phyloP scores from a whole-genome alignment of 768 basidiomycete species.

The Lepiota brunneoincarnata region DNA sequence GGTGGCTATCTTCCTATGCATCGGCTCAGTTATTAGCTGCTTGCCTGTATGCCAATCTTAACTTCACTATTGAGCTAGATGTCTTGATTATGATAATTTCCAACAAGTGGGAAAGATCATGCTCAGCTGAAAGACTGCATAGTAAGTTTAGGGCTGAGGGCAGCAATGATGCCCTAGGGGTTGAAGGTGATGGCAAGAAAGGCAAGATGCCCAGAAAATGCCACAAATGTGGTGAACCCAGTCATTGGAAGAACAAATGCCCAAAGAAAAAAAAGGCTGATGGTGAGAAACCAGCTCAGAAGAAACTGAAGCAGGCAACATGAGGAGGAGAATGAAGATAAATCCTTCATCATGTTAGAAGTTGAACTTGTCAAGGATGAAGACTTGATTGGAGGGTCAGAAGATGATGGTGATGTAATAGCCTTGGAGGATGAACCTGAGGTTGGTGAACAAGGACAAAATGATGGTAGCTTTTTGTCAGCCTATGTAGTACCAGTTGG shows the following conservation, averaged over 20 bases:
- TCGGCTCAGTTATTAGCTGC: constrained; percentile 22
- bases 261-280: constrained; percentile 11
- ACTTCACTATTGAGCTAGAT: constrained; percentile 17
- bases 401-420: too few species aligned
- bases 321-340: neutral
- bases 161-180: constrained; percentile 18
- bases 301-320: too few species aligned
- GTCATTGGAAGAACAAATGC: constrained; percentile 24
- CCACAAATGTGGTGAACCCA: constrained; percentile 26
- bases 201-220: constrained; percentile 15
- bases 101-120: too few species aligned
- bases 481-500: too few species aligned
- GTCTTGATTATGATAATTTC: neutral
- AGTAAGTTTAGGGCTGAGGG: constrained; percentile 13
- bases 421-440: too few species aligned
- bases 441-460: too few species aligned
- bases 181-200: constrained; percentile 8
- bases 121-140: too few species aligned
- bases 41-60: neutral
- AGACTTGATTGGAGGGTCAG: too few species aligned
- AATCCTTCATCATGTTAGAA: too few species aligned
- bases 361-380: too few species aligned
- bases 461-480: too few species aligned
- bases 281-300: constrained; percentile 18
- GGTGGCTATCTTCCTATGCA: constrained; percentile 24